A percentile compares a stretch with the other conserved stretches of the same genome.
phyloP scores from a whole-genome alignment of 495 filamentous ascomycete genomes.

The Chlorociboria aeruginascens region DNA sequence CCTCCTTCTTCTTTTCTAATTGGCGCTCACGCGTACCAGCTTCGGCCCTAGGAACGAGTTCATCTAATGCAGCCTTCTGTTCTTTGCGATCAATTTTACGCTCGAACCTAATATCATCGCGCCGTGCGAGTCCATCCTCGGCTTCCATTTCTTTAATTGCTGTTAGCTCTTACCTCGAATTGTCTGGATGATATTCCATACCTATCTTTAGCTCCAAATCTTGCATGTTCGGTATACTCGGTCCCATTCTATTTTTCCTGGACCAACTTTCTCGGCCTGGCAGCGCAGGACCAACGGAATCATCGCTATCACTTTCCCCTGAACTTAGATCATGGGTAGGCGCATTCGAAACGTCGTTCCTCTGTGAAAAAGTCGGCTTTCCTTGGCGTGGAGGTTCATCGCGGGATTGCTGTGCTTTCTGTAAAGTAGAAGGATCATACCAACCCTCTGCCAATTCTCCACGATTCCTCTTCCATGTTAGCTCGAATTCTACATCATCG shows the following conservation, averaged over 20 bases:
- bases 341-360: too few relatives aligned
- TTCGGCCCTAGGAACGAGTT: slow-evolving; percentile 73
- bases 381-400: slow-evolving; percentile 5
- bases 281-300: slow-evolving; percentile 59
- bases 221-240: slow-evolving; percentile 60
- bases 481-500: slow-evolving; percentile 5
- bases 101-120: slow-evolving; percentile 43
- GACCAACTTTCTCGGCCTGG: slow-evolving; percentile 28
- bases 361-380: too few relatives aligned
- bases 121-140: slow-evolving; percentile 40
- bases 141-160: slow-evolving; percentile 33
- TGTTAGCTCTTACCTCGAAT: slow-evolving; percentile 10
- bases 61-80: slow-evolving; percentile 58
- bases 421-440: slow-evolving; percentile 66
- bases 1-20: slow-evolving; percentile 64
- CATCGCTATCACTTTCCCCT: slow-evolving; percentile 36
- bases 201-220: slow-evolving; percentile 64
- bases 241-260: slow-evolving; percentile 38
- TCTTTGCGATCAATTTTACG: slow-evolving; percentile 48
- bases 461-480: slow-evolving; percentile 60
- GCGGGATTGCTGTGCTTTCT: slow-evolving; percentile 30
- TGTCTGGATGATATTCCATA: slow-evolving; percentile 18
- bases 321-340: too few relatives aligned
- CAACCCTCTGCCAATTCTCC: slow-evolving; percentile 87
- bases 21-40: slow-evolving; percentile 73